phyloP scores from a whole-genome alignment of 305 asterid genomes.

The Rubia balearica region DNA sequence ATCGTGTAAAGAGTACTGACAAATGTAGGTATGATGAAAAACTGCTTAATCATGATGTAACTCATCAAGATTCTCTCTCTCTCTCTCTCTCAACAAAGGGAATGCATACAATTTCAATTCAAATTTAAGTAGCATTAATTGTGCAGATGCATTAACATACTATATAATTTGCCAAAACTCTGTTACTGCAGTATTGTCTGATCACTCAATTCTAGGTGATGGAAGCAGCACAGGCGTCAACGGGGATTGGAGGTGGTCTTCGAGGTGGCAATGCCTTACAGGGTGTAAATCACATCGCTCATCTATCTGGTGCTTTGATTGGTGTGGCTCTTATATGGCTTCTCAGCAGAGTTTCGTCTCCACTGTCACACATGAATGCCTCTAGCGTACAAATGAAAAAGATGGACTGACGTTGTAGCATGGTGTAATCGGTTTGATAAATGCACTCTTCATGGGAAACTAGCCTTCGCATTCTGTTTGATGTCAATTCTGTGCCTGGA shows the following conservation, averaged over 20 bases:
- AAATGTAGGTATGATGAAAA: neutral
- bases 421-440: neutral
- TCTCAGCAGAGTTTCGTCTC: constrained; percentile 50
- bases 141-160: neutral
- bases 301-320: constrained; percentile 79
- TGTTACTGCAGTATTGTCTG: neutral
- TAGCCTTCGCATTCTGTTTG: neutral
- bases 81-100: neutral
- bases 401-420: neutral
- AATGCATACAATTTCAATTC: neutral
- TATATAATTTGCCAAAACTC: neutral
- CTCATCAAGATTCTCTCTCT: neutral
- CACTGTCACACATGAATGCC: constrained; percentile 23
- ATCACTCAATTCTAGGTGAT: constrained; percentile 48
- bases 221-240: constrained; percentile 96
- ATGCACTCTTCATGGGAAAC: neutral
- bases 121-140: neutral
- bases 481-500: too few relatives aligned
- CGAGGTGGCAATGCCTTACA: constrained; percentile 49
- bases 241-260: constrained; percentile 46
- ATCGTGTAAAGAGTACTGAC: neutral
- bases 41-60: neutral
- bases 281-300: constrained; percentile 81
- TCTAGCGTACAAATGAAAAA: constrained; percentile 1
- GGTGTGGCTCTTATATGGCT: constrained; percentile 81